These are phyloP conservation scores for Sordariomycetes sp. DNA, from an alignment of 2,329 filamentous ascomycete genomes.

Conservation along the genomic window DNA sequence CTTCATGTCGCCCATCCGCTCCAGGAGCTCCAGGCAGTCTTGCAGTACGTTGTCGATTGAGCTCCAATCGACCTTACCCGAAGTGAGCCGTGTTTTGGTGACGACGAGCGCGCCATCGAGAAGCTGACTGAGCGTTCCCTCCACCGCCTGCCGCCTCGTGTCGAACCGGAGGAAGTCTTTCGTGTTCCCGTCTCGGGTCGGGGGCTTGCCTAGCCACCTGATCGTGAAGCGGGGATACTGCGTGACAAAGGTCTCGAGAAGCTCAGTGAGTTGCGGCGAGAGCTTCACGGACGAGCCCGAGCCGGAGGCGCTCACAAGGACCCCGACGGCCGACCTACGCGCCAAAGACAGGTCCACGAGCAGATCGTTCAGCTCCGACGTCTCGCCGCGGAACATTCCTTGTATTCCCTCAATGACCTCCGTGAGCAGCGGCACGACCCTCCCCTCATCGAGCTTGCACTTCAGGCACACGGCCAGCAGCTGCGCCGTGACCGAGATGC, in stretches of 20 bases:
- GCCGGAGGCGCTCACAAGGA: slow-evolving; percentile 19
- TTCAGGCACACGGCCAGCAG: slow-evolving; percentile 41
- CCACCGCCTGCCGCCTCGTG: slow-evolving; percentile 39
- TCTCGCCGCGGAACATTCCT: slow-evolving; percentile 44
- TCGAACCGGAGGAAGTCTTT: slow-evolving; percentile 50
- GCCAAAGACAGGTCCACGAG: slow-evolving; percentile 40
- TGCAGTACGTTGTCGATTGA: slow-evolving; percentile 41
- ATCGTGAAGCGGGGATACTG: slow-evolving; percentile 46
- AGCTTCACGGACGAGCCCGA: neutral
- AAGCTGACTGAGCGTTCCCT: slow-evolving; percentile 37
- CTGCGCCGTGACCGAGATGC: slow-evolving; percentile 40
- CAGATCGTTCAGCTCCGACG: slow-evolving; percentile 46
- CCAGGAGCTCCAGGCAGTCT: slow-evolving; percentile 40
- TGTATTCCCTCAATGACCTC: slow-evolving; percentile 42
- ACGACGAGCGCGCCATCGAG: slow-evolving; percentile 49
- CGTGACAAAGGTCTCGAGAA: slow-evolving; percentile 42
- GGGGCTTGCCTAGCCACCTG: slow-evolving; percentile 47
- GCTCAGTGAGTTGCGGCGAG: slow-evolving; percentile 12
- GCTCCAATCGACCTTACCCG: slow-evolving; percentile 35
- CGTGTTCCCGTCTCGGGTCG: slow-evolving; percentile 32
- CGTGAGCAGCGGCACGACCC: slow-evolving; percentile 26
- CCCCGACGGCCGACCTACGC: slow-evolving; percentile 37
- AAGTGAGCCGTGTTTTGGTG: slow-evolving; percentile 36
- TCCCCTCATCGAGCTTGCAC: slow-evolving; percentile 17
- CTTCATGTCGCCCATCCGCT: slow-evolving; percentile 31